Evolutionary conservation across 2,329 filamentous ascomycete species (phyloP).

Genomic region (Aschersonia sp.): DNA sequence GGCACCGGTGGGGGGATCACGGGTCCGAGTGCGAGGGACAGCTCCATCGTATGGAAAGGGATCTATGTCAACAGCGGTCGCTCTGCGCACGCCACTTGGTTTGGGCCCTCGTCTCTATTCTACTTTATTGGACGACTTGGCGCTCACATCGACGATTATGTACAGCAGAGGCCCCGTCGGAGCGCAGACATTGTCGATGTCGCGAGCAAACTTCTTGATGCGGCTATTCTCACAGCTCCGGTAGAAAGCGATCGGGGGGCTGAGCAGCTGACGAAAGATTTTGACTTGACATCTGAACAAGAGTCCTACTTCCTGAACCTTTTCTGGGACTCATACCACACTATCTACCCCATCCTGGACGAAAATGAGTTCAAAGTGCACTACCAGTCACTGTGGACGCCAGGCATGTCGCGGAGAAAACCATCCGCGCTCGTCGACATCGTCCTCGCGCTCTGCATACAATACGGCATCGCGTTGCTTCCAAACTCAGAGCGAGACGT

Average conservation of each 20-base stretch:
- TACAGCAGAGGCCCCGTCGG: neutral
- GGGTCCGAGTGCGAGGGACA: neutral
- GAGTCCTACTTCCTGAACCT: conserved; percentile 31
- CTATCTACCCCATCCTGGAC: conserved; percentile 23
- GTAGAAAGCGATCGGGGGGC: neutral
- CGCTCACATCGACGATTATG: neutral
- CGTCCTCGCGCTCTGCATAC: conserved; percentile 34
- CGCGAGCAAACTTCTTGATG: neutral
- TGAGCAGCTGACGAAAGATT: neutral
- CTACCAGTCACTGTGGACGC: conserved; percentile 25
- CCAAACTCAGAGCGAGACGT: neutral
- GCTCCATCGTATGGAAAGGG: neutral
- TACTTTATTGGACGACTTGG: conserved; percentile 1
- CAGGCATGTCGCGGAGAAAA: conserved; percentile 14
- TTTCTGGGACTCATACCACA: conserved; percentile 31
- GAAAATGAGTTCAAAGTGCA: conserved; percentile 27
- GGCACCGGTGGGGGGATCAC: neutral
- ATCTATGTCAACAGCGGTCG: neutral
- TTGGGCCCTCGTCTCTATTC: neutral
- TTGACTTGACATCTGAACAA: conserved; percentile 18
- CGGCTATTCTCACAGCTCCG: neutral
- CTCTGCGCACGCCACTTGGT: neutral
- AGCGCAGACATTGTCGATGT: neutral
- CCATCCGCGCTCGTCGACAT: conserved; percentile 37
- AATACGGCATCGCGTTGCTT: conserved; percentile 20